Evolutionary conservation across 2,329 filamentous ascomycete species (phyloP), one percentile per base, ranked within the genome.

Genomic region (Fusarium tricinctum): DNA sequence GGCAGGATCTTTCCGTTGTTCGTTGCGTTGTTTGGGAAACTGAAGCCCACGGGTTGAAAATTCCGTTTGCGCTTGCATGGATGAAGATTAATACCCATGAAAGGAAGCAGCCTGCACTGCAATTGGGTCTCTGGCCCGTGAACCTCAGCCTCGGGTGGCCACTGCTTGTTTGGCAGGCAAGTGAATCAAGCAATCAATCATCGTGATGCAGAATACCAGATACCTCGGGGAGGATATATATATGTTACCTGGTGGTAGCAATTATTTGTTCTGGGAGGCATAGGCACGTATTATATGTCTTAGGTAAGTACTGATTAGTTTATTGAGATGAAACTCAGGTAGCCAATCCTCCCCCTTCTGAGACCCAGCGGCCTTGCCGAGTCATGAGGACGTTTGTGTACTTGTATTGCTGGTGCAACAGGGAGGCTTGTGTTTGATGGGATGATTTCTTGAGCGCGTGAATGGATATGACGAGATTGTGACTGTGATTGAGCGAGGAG

Each of bases 91-190:
- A 61, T 17, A 63, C 58, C 59, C 58, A 63, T 63, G 52, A 40
- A 64, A 58, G 45, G 22, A 48, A 39, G 51, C 38, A 35, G 38
- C 44, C 49, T 57, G 51, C 51, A 58, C 49, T 63, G 58, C 51
- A 58, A 64, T 58, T 58, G 58, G 50, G 51, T 54, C 26, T 53
- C 48, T 56, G 55, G 51, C 51, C 66, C 42, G 56, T 58, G 66
- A 69, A 69, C 60, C 65, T 47, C 35, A 54, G 51, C 64, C 44
- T 48, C 39, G 33, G 58, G 61, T 69, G 61, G 66, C 46, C 66
- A 62, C 61, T 67, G 48, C 44, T 23, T 63, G 48, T 55, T 46
- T 45, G n/a, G 39, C 47, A 45, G 19, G 22, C 14, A 32, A 38
- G 14, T 63, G 39, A 39, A 43, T 39, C 17, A 39, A 43, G 33